phyloP scores from a whole-genome alignment of 768 basidiomycete genomes.

The Lentinula lateritia region DNA sequence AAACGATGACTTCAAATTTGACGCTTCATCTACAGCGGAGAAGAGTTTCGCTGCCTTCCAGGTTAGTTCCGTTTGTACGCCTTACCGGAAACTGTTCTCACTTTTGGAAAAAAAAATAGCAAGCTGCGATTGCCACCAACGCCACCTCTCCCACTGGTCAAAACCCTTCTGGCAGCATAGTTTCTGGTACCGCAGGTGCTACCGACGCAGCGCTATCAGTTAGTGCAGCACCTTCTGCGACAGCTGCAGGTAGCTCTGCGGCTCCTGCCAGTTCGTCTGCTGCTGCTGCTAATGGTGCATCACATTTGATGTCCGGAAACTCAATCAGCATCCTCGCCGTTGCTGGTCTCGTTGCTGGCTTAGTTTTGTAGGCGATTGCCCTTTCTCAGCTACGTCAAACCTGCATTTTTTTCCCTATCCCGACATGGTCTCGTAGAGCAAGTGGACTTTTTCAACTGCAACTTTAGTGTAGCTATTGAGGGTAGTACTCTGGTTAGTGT shows the following conservation, averaged over 20 bases:
- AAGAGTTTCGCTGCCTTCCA: constrained; percentile 47
- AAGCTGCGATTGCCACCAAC: constrained; percentile 14
- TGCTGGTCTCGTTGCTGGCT: constrained; percentile 4
- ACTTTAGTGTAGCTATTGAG: neutral
- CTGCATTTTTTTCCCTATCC: neutral
- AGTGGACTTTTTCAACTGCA: neutral
- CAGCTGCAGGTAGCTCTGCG: constrained; percentile 16
- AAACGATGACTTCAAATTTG: neutral
- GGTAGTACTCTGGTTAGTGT: constrained; percentile 6
- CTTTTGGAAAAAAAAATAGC: neutral
- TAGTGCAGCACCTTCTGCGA: constrained; percentile 8
- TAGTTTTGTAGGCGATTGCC: neutral
- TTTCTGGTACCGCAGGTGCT: constrained; percentile 6
- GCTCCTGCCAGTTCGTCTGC: constrained; percentile 13
- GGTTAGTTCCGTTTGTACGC: constrained; percentile 13
- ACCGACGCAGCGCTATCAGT: constrained; percentile 10
- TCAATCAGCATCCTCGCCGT: constrained; percentile 5
- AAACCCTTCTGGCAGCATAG: constrained; percentile 6
- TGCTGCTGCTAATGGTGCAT: neutral
- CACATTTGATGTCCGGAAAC: neutral
- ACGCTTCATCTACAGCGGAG: constrained; percentile 16
- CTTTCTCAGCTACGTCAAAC: neutral
- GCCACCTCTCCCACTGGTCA: constrained; percentile 11
- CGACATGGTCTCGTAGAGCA: neutral
- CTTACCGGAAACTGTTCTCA: too few relatives aligned